phyloP scores from a whole-genome alignment of 2,329 filamentous ascomycete genomes.

The Cryphonectria parasitica region DNA sequence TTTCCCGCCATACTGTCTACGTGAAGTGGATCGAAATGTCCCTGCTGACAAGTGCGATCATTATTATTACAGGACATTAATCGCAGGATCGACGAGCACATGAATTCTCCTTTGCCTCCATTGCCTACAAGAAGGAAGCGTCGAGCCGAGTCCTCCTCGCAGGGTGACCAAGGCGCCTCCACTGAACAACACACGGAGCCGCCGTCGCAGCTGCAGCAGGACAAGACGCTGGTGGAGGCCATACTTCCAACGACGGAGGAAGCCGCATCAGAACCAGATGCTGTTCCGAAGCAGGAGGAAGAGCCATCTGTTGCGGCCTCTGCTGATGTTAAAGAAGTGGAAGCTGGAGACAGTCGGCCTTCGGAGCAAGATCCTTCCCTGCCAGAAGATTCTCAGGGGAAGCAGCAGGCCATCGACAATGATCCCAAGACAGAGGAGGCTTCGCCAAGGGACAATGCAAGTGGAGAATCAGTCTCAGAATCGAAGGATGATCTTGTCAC shows the following conservation, averaged over 20 bases:
- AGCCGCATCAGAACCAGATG: neutral
- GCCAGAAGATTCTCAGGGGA: neutral
- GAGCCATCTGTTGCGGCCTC: neutral
- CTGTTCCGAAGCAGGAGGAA: neutral
- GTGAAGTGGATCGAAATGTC: slow-evolving; percentile 23
- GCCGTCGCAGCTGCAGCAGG: neutral
- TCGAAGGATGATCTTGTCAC: neutral
- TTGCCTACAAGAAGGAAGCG: slow-evolving; percentile 34
- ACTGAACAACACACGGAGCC: neutral
- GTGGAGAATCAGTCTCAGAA: neutral
- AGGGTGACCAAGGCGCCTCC: neutral
- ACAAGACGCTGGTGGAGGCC: neutral
- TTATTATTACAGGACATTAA: slow-evolving; percentile 44
- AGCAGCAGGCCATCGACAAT: neutral
- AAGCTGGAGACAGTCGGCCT: neutral
- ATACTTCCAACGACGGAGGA: neutral
- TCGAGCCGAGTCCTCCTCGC: slow-evolving; percentile 19
- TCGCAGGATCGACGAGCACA: slow-evolving; percentile 46
- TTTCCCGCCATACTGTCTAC: neutral
- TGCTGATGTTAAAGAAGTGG: neutral
- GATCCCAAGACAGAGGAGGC: neutral
- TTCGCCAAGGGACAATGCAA: neutral
- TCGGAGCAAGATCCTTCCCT: neutral
- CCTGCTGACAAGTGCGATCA: neutral
- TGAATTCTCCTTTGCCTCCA: slow-evolving; percentile 40